Evolutionary conservation across 1,284 basidiomycete species (phyloP).

Genomic region (Ustilago sp.): DNA sequence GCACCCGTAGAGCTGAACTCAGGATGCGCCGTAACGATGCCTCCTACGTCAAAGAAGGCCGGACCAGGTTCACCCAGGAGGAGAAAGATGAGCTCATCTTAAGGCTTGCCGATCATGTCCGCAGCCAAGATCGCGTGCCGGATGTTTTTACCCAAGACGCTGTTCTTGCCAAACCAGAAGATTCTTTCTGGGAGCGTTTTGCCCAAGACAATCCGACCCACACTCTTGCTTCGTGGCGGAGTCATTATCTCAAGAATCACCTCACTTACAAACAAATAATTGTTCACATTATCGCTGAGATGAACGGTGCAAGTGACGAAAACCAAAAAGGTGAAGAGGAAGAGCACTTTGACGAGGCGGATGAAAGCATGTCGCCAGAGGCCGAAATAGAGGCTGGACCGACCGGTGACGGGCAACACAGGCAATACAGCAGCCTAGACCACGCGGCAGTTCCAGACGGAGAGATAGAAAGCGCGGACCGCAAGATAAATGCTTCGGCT

Average conservation of each 20-base stretch:
- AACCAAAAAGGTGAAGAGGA: constrained; percentile 5
- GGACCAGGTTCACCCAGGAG: constrained; percentile 20
- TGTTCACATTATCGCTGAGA: constrained; percentile 8
- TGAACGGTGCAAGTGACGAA: constrained; percentile 8
- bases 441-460: background rate
- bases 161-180: constrained; percentile 20
- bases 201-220: constrained; percentile 20
- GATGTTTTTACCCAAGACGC: constrained; percentile 16
- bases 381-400: background rate
- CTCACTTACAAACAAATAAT: constrained; percentile 25
- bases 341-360: background rate
- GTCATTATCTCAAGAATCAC: constrained; percentile 43
- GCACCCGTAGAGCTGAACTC: constrained; percentile 15
- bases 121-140: constrained; percentile 1
- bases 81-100: constrained; percentile 21
- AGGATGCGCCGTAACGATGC: constrained; percentile 13
- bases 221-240: constrained; percentile 33
- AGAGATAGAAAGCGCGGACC: background rate
- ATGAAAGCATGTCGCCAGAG: background rate
- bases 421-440: background rate
- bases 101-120: constrained; percentile 13
- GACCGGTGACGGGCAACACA: background rate
- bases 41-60: background rate
- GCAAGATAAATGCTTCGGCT: background rate
- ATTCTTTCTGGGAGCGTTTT: constrained; percentile 31